phyloP scores from a whole-genome alignment of 331 rosid species.

The Cydonia oblonga region DNA sequence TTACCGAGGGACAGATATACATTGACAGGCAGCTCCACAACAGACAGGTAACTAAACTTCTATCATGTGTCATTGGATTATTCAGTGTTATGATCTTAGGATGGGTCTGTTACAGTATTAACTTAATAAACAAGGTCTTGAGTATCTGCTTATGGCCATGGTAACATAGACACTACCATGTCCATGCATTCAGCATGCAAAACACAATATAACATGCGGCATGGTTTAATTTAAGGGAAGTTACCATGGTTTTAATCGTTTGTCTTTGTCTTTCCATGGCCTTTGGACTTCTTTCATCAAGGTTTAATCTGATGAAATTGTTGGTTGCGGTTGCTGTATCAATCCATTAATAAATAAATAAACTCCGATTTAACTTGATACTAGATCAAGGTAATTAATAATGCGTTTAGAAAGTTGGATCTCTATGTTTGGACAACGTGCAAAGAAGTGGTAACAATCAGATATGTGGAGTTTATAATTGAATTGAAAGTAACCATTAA shows the following conservation, averaged over 20 bases:
- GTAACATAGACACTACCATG: too few species aligned
- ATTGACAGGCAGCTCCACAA: slow-evolving; percentile 89
- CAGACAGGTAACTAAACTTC: slow-evolving; percentile 56
- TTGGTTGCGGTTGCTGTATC: background rate
- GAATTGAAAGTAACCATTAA: slow-evolving; percentile 18
- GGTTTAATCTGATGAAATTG: background rate
- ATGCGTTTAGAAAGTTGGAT: slow-evolving; percentile 8
- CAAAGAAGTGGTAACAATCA: background rate
- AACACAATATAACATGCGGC: background rate
- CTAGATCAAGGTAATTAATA: background rate
- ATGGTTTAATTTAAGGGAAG: background rate
- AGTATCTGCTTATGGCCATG: background rate
- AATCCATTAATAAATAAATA: background rate
- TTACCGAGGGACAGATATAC: slow-evolving; percentile 98
- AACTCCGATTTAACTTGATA: background rate
- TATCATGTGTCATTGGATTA: background rate
- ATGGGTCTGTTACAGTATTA: background rate
- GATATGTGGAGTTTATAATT: background rate
- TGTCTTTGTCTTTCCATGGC: background rate
- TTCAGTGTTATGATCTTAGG: background rate
- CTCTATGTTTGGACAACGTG: background rate
- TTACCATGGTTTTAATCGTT: background rate
- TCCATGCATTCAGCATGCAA: background rate
- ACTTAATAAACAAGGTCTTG: background rate
- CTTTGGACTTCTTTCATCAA: background rate